Percentiles rank a stretch among this genome's conserved stretches.
These are phyloP conservation scores for Phytomonas sp. DNA, from an alignment of 208 protist species.

Conservation along the genomic window DNA sequence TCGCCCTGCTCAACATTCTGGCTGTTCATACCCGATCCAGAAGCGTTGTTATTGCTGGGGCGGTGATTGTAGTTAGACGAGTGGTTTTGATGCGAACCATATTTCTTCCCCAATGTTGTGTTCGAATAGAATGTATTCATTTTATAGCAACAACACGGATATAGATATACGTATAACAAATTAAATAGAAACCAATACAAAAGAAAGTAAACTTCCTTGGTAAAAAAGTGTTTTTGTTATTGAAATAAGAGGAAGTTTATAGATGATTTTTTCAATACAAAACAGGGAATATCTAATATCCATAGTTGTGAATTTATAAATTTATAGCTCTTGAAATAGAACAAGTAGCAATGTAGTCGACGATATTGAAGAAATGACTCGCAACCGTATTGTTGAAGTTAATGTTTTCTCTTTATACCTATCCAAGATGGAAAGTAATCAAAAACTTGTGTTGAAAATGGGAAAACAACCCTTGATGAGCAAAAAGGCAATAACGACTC, in stretches of 20 bases:
- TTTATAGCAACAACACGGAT: conserved; percentile 2
- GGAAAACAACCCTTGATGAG: neutral
- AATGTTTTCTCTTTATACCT: neutral
- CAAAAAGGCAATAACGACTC: neutral
- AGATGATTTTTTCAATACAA: neutral
- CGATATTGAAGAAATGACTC: neutral
- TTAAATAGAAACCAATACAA: conserved; percentile 20
- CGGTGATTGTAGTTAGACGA: conserved; percentile 14
- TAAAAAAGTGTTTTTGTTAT: conserved; percentile 11
- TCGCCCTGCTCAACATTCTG: neutral
- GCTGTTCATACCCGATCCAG: neutral
- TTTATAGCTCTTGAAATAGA: neutral
- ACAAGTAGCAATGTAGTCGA: neutral
- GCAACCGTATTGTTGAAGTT: neutral
- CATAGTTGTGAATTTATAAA: neutral
- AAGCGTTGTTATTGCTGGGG: conserved; percentile 16
- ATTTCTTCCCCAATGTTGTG: neutral
- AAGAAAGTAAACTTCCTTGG: conserved; percentile 4
- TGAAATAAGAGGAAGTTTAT: conserved; percentile 3
- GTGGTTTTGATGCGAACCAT: neutral
- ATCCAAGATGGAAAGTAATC: neutral
- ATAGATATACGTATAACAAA: conserved; percentile 6
- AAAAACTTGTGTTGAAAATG: neutral
- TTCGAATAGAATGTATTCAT: conserved; percentile 7
- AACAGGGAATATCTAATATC: neutral